Evolutionary conservation across 768 basidiomycete genomes (phyloP).

Genomic region (Russula sp.): DNA sequence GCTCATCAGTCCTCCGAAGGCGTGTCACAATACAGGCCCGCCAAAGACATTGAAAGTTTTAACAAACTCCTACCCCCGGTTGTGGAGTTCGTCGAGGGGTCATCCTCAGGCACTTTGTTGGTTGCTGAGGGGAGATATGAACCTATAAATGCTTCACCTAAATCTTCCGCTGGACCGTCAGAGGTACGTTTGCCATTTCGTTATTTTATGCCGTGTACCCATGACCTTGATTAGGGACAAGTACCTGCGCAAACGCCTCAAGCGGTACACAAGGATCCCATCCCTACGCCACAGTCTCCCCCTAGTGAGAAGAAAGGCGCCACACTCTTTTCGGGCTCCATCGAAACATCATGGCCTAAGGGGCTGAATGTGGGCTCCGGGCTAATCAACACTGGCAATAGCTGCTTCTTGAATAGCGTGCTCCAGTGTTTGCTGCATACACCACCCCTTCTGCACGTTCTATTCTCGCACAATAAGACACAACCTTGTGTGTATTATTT

Average conservation of each 20-base stretch:
- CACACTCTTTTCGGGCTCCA: slow-evolving; percentile 43
- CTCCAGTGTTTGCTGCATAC: slow-evolving; percentile 93
- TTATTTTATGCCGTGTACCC: neutral
- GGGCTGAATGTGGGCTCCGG: slow-evolving; percentile 53
- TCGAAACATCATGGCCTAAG: slow-evolving; percentile 64
- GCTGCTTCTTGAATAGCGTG: slow-evolving; percentile 94
- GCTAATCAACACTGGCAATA: slow-evolving; percentile 84
- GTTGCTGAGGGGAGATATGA: slow-evolving; percentile 75
- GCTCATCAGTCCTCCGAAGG: slow-evolving; percentile 53
- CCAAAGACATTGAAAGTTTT: slow-evolving; percentile 70
- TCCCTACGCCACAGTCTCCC: slow-evolving; percentile 5
- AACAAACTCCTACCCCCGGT: slow-evolving; percentile 77
- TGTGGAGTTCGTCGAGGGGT: slow-evolving; percentile 81
- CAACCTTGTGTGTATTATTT: slow-evolving; percentile 55
- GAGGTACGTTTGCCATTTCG: slow-evolving; percentile 43
- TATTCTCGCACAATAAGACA: slow-evolving; percentile 48
- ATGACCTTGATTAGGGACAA: slow-evolving; percentile 4
- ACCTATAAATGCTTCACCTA: slow-evolving; percentile 71
- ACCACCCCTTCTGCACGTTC: slow-evolving; percentile 70
- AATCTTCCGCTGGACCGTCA: slow-evolving; percentile 40
- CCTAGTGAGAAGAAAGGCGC: slow-evolving; percentile 30
- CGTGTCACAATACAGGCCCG: slow-evolving; percentile 56
- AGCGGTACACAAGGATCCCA: slow-evolving; percentile 10
- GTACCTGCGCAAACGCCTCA: slow-evolving; percentile 13
- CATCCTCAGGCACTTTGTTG: slow-evolving; percentile 70